Evolutionary conservation across 2,329 filamentous ascomycete genomes (phyloP).

Genomic region (Eurotiales sp.): DNA sequence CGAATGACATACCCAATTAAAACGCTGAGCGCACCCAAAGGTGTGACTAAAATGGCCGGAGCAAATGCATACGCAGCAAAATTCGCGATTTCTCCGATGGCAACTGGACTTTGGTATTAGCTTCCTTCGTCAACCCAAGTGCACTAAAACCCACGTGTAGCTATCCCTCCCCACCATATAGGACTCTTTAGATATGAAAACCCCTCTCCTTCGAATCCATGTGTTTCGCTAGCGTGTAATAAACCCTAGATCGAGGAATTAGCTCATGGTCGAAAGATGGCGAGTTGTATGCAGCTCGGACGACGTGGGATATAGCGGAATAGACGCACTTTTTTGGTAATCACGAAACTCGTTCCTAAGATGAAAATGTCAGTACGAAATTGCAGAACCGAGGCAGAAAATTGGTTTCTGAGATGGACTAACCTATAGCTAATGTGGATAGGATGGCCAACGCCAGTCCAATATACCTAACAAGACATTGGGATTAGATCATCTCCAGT

Average conservation of each 20-base stretch:
- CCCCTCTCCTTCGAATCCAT: conserved; percentile 95
- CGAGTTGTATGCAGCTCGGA: neutral
- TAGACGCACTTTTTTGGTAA: conserved; percentile 84
- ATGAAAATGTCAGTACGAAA: neutral
- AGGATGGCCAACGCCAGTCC: conserved; percentile 45
- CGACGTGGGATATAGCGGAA: neutral
- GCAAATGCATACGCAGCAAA: conserved; percentile 98
- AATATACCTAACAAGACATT: conserved; percentile 37
- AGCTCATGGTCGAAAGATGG: conserved; percentile 20
- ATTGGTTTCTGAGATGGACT: conserved; percentile 14
- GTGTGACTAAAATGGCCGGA: conserved; percentile 96
- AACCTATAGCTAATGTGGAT: conserved; percentile 47
- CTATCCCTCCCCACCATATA: conserved; percentile 95
- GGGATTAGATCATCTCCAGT: neutral
- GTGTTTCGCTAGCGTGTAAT: conserved; percentile 81
- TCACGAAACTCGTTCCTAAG: conserved; percentile 90
- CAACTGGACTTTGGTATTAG: conserved; percentile 56
- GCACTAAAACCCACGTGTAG: conserved; percentile 63
- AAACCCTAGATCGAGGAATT: conserved; percentile 60
- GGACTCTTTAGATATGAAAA: conserved; percentile 91
- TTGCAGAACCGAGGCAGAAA: neutral
- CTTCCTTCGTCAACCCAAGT: neutral
- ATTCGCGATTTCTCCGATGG: conserved; percentile 90
- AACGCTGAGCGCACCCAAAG: conserved; percentile 87
- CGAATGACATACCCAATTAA: conserved; percentile 64